Conservation (phyloP, 192 early-diverging fungal species). For the Entomortierella lignicola region DNA sequence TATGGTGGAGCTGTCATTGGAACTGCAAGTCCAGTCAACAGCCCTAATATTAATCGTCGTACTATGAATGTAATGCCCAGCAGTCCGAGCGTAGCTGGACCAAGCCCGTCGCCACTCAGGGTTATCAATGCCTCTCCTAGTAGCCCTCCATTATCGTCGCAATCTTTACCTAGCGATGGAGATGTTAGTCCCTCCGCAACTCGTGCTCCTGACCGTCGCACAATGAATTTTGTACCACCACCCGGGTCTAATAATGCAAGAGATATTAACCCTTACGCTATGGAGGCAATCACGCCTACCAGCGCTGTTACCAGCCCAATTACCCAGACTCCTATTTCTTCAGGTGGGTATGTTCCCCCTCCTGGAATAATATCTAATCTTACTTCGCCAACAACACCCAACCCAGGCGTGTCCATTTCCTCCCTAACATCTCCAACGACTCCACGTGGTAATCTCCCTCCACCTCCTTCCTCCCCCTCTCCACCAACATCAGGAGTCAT, state of each 20-base stretch:
- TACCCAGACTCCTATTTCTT: background rate
- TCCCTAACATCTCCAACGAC: no score
- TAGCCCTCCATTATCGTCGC: slow-evolving; percentile 22
- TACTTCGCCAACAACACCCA: no score
- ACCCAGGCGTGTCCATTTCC: no score
- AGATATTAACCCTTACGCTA: slow-evolving; percentile 5
- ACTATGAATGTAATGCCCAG: slow-evolving; percentile 28
- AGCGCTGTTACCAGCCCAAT: background rate
- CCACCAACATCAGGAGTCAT: slow-evolving; percentile 19
- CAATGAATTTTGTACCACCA: slow-evolving; percentile 9
- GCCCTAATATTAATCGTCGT: slow-evolving; percentile 18
- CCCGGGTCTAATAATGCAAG: background rate
- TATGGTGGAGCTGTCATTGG: slow-evolving; percentile 40
- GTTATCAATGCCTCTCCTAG: slow-evolving; percentile 36
- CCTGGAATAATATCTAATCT: background rate
- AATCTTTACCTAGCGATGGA: background rate
- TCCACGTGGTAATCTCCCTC: slow-evolving; percentile 23
- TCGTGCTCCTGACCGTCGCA: slow-evolving; percentile 1
- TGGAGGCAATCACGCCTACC: slow-evolving; percentile 29
- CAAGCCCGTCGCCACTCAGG: slow-evolving; percentile 29
- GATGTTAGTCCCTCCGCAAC: background rate
- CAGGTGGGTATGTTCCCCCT: slow-evolving; percentile 19
- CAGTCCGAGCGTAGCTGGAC: slow-evolving; percentile 5
- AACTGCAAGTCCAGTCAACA: slow-evolving; percentile 13
- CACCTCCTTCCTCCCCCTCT: slow-evolving; percentile 12